A percentile compares a stretch with the other conserved stretches of the same genome.
phyloP scores from a whole-genome alignment of 139 green algal species.

The Tetraselmis chui region DNA sequence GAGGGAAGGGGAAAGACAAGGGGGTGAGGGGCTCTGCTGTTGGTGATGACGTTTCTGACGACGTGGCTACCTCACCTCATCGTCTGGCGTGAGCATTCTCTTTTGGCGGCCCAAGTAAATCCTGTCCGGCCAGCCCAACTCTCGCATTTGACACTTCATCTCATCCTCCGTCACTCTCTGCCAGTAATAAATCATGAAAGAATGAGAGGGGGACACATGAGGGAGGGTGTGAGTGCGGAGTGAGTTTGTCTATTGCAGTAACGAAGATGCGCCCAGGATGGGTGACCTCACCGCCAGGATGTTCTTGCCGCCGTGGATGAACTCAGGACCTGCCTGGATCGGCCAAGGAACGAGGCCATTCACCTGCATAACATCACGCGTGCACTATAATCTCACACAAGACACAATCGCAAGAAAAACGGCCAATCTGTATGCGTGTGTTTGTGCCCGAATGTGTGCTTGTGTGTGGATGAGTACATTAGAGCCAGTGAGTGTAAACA shows the following conservation, averaged over 20 bases:
- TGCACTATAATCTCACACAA: neutral
- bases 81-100: neutral
- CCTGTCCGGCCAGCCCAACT: neutral
- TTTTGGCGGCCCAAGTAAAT: neutral
- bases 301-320: constrained; percentile 58
- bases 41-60: no score
- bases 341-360: constrained; percentile 65
- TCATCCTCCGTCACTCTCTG: neutral
- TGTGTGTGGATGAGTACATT: no score
- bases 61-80: no score
- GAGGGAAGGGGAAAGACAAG: no score
- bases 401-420: neutral
- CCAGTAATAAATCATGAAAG: no score
- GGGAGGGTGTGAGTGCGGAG: no score
- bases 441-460: no score
- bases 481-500: no score
- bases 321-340: constrained; percentile 71
- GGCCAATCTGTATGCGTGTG: neutral
- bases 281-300: neutral
- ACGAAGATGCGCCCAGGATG: neutral
- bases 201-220: no score
- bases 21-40: no score
- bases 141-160: neutral
- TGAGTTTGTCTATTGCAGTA: neutral
- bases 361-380: constrained; percentile 24